Conservation (phyloP, 768 basidiomycete genomes). For the Mycena haematopus region DNA sequence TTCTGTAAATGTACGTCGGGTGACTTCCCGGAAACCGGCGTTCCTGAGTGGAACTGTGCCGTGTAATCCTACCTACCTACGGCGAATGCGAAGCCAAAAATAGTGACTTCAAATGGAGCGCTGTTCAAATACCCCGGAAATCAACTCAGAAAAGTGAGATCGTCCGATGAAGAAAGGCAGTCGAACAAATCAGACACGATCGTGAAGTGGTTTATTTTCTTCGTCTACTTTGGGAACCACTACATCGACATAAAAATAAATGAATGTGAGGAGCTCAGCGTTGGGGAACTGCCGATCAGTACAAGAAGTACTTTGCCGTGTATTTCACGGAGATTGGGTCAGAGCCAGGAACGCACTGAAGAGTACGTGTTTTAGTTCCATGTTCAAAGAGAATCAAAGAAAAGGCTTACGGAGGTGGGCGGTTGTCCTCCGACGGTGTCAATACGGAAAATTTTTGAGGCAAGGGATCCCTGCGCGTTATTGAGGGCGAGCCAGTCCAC, state of each 20-base stretch:
- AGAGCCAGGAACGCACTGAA: conserved; percentile 13
- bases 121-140: too few species aligned
- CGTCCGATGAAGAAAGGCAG: too few species aligned
- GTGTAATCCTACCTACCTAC: too few species aligned
- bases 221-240: neutral
- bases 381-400: neutral
- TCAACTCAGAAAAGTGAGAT: too few species aligned
- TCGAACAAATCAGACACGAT: too few species aligned
- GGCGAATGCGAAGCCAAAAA: too few species aligned
- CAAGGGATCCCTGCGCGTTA: conserved; percentile 42
- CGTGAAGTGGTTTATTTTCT: too few species aligned
- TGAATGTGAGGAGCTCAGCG: too few species aligned
- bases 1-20: too few species aligned
- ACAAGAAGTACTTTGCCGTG: conserved; percentile 25
- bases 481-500: conserved; percentile 49
- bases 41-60: too few species aligned
- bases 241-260: neutral
- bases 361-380: neutral
- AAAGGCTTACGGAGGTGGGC: conserved; percentile 35
- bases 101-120: too few species aligned
- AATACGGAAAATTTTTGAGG: conserved; percentile 43
- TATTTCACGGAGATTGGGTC: conserved; percentile 13
- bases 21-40: too few species aligned
- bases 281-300: neutral
- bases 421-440: conserved; percentile 38